Percentiles rank a stretch among this genome's conserved stretches.
phyloP scores from a whole-genome alignment of 2,329 filamentous ascomycete genomes.

The Colletotrichum gloeosporioides region DNA sequence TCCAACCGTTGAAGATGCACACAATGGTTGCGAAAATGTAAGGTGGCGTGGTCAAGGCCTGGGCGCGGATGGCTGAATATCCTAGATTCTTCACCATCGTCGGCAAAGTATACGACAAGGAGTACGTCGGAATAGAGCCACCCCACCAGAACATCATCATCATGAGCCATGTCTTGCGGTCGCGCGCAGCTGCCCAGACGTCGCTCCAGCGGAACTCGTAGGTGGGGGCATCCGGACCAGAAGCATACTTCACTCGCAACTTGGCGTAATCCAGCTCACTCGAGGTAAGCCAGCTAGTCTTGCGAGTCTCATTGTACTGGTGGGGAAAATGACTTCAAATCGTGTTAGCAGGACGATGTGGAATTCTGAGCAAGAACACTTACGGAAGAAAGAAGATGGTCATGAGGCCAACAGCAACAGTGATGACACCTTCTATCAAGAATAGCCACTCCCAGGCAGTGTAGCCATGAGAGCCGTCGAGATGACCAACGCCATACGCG shows the following conservation, averaged over 20 bases:
- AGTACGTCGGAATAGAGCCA: constrained; percentile 28
- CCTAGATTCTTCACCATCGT: constrained; percentile 33
- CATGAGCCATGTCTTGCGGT: constrained; percentile 25
- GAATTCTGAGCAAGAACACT: neutral
- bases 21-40: constrained; percentile 46
- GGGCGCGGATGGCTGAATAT: constrained; percentile 29
- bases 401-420: neutral
- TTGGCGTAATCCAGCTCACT: neutral
- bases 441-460: neutral
- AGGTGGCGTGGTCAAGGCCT: constrained; percentile 31
- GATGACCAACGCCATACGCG: neutral
- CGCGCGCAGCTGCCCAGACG: constrained; percentile 19
- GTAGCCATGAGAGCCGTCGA: neutral
- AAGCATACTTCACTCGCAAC: neutral
- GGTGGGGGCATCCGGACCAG: constrained; percentile 9
- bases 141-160: constrained; percentile 30
- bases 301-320: neutral
- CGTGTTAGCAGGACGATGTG: neutral
- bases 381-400: neutral
- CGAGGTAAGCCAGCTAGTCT: neutral
- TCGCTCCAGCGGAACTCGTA: constrained; percentile 24
- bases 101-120: constrained; percentile 29
- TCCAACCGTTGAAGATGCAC: constrained; percentile 34
- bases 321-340: neutral
- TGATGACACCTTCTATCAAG: neutral